These are phyloP conservation scores for Nadsonia fulvescens DNA, from an alignment of 805 yeast species.

Conservation along the genomic window DNA sequence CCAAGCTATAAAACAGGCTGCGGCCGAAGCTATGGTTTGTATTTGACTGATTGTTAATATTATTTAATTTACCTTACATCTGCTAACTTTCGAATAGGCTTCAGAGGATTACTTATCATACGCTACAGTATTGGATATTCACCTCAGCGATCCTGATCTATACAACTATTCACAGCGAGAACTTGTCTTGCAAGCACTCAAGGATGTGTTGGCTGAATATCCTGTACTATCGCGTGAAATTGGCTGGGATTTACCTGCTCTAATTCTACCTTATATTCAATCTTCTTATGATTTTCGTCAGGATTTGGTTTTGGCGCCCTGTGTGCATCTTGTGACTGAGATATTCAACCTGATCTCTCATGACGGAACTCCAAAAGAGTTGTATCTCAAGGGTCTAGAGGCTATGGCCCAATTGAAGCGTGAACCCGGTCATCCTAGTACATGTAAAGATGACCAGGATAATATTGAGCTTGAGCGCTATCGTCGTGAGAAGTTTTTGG, in stretches of 20 bases:
- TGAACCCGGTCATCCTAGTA: constrained; percentile 2
- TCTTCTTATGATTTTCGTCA: constrained; percentile 7
- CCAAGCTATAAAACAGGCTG: too few relatives aligned
- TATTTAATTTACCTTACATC: too few relatives aligned
- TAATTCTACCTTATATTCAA: constrained; percentile 40
- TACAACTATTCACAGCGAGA: constrained; percentile 34
- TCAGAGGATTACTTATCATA: constrained; percentile 51
- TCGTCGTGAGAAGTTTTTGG: constrained; percentile 19
- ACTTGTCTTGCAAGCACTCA: constrained; percentile 28
- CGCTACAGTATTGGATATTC: constrained; percentile 52
- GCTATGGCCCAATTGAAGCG: constrained; percentile 25
- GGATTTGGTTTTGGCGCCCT: constrained; percentile 6
- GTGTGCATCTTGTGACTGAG: constrained; percentile 19
- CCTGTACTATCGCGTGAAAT: constrained; percentile 24
- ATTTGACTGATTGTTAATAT: too few relatives aligned
- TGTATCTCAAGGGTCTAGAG: constrained; percentile 56
- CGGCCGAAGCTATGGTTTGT: too few relatives aligned
- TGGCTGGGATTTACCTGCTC: constrained; percentile 84
- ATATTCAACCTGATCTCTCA: constrained; percentile 46
- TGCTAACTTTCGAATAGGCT: too few relatives aligned
- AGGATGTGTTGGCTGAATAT: constrained; percentile 22
- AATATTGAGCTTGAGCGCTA: constrained; percentile 8
- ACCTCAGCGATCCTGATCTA: constrained; percentile 29
- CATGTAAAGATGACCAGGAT: background rate
- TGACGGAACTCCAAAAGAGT: constrained; percentile 66